A percentile compares a stretch with the other conserved stretches of the same genome.
These are phyloP conservation scores for Aspergillus fischeri DNA, from an alignment of 2,329 filamentous ascomycete species.

Conservation along the genomic window DNA sequence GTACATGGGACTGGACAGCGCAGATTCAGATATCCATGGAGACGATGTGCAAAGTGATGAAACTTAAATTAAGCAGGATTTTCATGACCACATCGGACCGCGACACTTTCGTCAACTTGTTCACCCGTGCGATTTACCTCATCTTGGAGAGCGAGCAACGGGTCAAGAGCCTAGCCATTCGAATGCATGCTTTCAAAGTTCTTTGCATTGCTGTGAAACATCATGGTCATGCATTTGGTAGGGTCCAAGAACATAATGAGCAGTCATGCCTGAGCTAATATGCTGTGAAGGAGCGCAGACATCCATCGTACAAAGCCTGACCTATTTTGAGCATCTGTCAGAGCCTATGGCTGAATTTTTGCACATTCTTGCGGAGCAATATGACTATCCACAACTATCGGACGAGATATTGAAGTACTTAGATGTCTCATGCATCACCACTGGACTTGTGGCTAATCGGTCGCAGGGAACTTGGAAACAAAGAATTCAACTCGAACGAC, in stretches of 20 bases:
- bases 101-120: conserved; percentile 87
- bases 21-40: conserved; percentile 88
- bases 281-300: conserved; percentile 74
- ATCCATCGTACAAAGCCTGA: conserved; percentile 93
- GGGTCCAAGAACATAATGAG: conserved; percentile 1
- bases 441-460: conserved; percentile 17
- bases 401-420: conserved; percentile 74
- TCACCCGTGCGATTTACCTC: conserved; percentile 90
- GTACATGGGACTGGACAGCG: conserved; percentile 78
- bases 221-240: conserved; percentile 93
- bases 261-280: conserved; percentile 15
- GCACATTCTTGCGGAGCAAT: conserved; percentile 92
- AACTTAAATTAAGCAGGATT: conserved; percentile 84
- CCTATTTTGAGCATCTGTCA: conserved; percentile 97
- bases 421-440: not conserved
- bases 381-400: conserved; percentile 91
- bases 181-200: conserved; percentile 97
- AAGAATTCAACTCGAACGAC: conserved; percentile 97
- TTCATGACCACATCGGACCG: conserved; percentile 95
- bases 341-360: conserved; percentile 99
- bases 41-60: conserved; percentile 92
- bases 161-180: conserved; percentile 80
- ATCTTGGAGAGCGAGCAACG: conserved; percentile 91
- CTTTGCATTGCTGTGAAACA: conserved; percentile 96
- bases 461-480: conserved; percentile 80